Percentiles rank a stretch among this genome's conserved stretches.
phyloP scores from a whole-genome alignment of 768 basidiomycete species.

The Trametes meyenii region DNA sequence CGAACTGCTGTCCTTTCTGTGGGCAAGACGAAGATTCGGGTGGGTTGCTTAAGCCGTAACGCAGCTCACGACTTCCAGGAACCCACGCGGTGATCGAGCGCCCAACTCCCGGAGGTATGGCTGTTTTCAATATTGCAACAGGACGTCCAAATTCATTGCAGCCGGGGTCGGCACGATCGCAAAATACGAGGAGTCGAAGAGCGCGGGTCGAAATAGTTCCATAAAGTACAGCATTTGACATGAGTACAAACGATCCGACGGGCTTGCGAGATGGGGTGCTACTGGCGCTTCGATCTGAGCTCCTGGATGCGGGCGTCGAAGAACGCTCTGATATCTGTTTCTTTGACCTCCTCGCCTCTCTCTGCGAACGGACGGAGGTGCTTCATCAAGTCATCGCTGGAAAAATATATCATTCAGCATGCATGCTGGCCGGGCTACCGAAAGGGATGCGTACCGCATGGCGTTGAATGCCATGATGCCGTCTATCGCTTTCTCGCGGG shows the following conservation, averaged over 20 bases:
- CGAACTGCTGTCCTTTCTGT: too few relatives aligned
- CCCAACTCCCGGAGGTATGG: too few relatives aligned
- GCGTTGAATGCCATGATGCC: constrained; percentile 83
- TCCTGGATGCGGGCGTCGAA: constrained; percentile 23
- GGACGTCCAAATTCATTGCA: neutral
- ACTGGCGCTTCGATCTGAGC: constrained; percentile 12
- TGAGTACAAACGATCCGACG: constrained; percentile 4
- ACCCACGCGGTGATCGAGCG: too few relatives aligned
- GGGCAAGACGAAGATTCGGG: too few relatives aligned
- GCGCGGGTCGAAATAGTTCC: neutral
- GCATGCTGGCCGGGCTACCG: neutral
- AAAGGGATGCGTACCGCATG: constrained; percentile 62
- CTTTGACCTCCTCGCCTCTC: constrained; percentile 72
- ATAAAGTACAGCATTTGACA: constrained; percentile 11
- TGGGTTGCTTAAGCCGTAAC: too few relatives aligned
- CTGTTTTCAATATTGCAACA: too few relatives aligned
- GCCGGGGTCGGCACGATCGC: neutral
- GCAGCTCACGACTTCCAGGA: too few relatives aligned
- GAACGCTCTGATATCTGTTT: constrained; percentile 57
- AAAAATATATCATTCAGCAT: constrained; percentile 1
- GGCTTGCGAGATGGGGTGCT: neutral
- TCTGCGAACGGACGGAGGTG: constrained; percentile 82
- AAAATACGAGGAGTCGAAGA: neutral
- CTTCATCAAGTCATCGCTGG: constrained; percentile 68
- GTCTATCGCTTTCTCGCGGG: constrained; percentile 80